These are phyloP conservation scores for Stereum hirsutum DNA, from an alignment of 1,284 basidiomycete genomes.

Conservation along the genomic window DNA sequence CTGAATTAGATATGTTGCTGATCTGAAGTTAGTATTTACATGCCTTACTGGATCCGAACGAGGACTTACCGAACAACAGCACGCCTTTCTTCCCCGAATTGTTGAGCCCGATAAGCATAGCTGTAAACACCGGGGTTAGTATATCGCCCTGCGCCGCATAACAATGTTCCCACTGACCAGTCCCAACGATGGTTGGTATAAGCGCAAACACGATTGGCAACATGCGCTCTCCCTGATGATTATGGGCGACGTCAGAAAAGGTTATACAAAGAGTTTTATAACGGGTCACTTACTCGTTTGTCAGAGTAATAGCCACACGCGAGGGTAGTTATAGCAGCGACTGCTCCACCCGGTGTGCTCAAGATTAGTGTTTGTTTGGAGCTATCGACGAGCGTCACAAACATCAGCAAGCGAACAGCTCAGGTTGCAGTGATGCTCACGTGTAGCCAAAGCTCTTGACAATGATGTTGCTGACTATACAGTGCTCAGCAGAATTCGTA, in stretches of 20 bases:
- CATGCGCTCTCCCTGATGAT: conserved; percentile 49
- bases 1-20: conserved; percentile 46
- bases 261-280: background rate
- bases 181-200: conserved; percentile 52
- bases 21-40: background rate
- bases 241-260: conserved; percentile 1
- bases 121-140: too few relatives aligned
- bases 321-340: conserved; percentile 39
- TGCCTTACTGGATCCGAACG: background rate
- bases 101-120: conserved; percentile 51
- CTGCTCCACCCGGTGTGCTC: conserved; percentile 46
- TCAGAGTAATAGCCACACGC: conserved; percentile 59
- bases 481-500: background rate
- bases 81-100: conserved; percentile 39
- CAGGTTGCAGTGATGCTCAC: conserved; percentile 22
- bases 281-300: conserved; percentile 31
- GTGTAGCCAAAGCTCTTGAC: conserved; percentile 62
- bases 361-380: conserved; percentile 56
- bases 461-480: conserved; percentile 49
- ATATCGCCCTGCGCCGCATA: background rate
- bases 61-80: conserved; percentile 44
- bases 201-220: conserved; percentile 51
- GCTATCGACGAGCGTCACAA: conserved; percentile 19
- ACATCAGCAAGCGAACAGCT: background rate
- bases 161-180: conserved; percentile 23